These are phyloP conservation scores for Citrus maxima DNA, from an alignment of 345 rosid species.

Conservation along the genomic window DNA sequence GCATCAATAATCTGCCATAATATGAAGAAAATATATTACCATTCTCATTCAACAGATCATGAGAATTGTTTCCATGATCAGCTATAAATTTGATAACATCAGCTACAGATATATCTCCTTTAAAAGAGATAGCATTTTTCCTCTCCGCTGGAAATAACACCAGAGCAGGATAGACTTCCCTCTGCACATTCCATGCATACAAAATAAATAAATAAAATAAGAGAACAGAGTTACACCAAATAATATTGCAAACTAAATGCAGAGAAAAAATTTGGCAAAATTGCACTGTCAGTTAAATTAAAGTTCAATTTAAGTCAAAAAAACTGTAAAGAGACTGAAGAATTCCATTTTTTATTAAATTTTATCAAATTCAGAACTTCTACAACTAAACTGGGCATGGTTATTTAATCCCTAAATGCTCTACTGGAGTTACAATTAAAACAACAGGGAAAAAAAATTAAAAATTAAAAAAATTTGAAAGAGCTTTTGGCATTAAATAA, in stretches of 20 bases:
- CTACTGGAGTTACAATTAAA: too few species aligned
- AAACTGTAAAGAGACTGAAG: background rate
- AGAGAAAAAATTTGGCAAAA: background rate
- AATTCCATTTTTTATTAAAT: background rate
- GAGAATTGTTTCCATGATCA: constrained; percentile 54
- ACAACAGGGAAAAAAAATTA: too few species aligned
- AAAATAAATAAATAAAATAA: background rate
- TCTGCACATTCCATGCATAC: constrained; percentile 44
- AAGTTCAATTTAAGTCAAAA: background rate
- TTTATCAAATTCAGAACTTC: background rate
- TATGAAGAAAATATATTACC: constrained; percentile 37
- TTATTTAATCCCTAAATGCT: too few species aligned
- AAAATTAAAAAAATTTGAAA: too few species aligned
- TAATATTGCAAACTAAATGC: background rate
- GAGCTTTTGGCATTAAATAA: too few species aligned
- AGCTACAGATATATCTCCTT: constrained; percentile 68
- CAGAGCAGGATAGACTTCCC: constrained; percentile 80
- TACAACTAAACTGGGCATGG: background rate
- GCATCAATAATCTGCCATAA: background rate
- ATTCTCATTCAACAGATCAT: constrained; percentile 42
- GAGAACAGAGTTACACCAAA: background rate
- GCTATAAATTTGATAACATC: constrained; percentile 69
- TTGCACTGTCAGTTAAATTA: background rate
- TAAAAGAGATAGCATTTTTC: constrained; percentile 47
- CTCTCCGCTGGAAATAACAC: constrained; percentile 76